Evolutionary conservation across 2,329 filamentous ascomycete genomes (phyloP), one percentile per base, ranked within the genome.

Genomic region (Trichophaea hybrida): DNA sequence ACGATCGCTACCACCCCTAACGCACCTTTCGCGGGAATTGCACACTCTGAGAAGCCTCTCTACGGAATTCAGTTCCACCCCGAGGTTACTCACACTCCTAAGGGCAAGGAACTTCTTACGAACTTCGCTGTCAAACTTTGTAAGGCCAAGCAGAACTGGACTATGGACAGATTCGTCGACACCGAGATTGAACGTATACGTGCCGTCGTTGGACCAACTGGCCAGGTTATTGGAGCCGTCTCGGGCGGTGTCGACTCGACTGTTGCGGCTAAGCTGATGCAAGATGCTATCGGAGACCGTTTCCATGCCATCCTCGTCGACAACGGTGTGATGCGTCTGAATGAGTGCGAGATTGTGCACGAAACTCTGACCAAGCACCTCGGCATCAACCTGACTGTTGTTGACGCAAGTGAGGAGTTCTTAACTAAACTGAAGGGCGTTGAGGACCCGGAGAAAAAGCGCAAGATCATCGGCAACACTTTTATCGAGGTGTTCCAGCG

Each of bases 61-160:
- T 62, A 66, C 43, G 74, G 85, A 58, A 80, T 95, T 51, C 90
- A 96, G 70, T 91, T 95, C 72, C 90, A 95, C 72, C 89, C 90
- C 0, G 90, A 96, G 71, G 79, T 95, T 58, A 83, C 80, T 12
- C 82, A 88, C 69, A 89, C 85, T 0, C 77, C 80, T 6, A 76
- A 79, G 59, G 89, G 90, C 37, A 84, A 71, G 7, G 75, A 85
- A 33, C 70, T 95, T 4, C 76, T 96, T 49, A 74, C 78, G 70
- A 97, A 97, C 77, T 97, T 96, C 69, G 83, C 82, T 10, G 78
- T 94, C 60, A 77, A 80, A 17, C 94, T 97, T 64, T 97, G 90
- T 73, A 79, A 81, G 34, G 88, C 86, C 3, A 74, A 78, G 61
- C 78, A 82, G 60, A 80, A 88, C 70, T 97, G 91, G 91, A 83